phyloP scores from a whole-genome alignment of 768 basidiomycete species.

The Lactarius hengduanensis region DNA sequence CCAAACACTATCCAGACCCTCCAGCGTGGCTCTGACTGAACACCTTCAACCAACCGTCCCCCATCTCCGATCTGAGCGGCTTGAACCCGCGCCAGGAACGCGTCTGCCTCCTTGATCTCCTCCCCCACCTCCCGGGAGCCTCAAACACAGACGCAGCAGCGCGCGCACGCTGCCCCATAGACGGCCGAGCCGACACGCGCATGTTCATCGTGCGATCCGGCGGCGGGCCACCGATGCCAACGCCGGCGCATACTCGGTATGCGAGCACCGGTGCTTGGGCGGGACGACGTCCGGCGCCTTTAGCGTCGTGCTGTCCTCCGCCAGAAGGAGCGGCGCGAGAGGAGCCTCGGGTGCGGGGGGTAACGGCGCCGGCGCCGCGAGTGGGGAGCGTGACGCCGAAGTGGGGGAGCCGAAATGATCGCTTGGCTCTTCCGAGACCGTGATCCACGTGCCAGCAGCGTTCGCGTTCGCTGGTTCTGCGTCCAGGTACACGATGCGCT shows the following conservation, averaged over 20 bases:
- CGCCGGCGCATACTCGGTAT: too few species aligned
- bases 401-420: neutral
- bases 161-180: constrained; percentile 48
- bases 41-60: constrained; percentile 86
- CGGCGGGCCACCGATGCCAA: constrained; percentile 22
- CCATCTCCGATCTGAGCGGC: constrained; percentile 81
- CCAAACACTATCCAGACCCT: constrained; percentile 11
- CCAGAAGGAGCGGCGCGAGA: neutral
- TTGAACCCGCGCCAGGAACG: constrained; percentile 75
- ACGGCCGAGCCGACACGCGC: constrained; percentile 36
- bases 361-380: constrained; percentile 12
- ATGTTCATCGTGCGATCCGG: constrained; percentile 26
- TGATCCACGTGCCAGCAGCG: constrained; percentile 34
- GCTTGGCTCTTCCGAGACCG: constrained; percentile 27
- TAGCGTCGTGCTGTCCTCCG: constrained; percentile 8
- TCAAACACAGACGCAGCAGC: constrained; percentile 64
- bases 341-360: neutral
- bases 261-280: constrained; percentile 21
- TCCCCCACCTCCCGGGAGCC: constrained; percentile 37
- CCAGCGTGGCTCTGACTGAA: constrained; percentile 59
- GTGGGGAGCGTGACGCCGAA: neutral
- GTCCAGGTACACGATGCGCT: constrained; percentile 79
- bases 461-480: constrained; percentile 42
- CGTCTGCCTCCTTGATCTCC: constrained; percentile 56
- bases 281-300: neutral